A percentile compares a stretch with the other conserved stretches of the same genome.
These are phyloP conservation scores for Fusarium zealandicum DNA, from an alignment of 2,329 filamentous ascomycete species.

Conservation along the genomic window DNA sequence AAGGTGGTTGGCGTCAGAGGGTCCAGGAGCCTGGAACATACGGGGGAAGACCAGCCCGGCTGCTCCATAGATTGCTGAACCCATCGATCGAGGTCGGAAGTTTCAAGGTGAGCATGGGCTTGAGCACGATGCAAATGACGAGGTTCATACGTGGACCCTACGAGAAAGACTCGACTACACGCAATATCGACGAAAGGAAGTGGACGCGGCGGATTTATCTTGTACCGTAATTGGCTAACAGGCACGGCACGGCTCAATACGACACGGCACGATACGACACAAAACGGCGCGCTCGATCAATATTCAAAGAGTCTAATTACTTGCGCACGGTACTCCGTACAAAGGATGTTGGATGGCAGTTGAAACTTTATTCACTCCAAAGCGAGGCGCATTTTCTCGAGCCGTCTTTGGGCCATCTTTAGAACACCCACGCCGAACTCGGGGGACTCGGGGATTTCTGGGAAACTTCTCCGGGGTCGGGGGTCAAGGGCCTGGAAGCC, in stretches of 20 bases:
- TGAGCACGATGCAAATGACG: slow-evolving; percentile 25
- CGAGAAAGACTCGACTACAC: slow-evolving; percentile 9
- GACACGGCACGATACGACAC: slow-evolving; percentile 18
- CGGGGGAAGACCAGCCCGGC: slow-evolving; percentile 7
- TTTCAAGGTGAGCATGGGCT: slow-evolving; percentile 12
- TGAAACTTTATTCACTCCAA: slow-evolving; percentile 16
- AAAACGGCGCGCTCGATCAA: slow-evolving; percentile 15
- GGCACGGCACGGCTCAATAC: slow-evolving; percentile 11
- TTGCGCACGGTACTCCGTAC: slow-evolving; percentile 9
- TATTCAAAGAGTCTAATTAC: slow-evolving; percentile 8
- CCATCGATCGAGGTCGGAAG: slow-evolving; percentile 14
- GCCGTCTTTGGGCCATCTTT: not conserved
- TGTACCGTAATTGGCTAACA: slow-evolving; percentile 9
- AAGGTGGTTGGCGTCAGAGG: slow-evolving; percentile 6
- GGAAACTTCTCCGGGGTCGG: slow-evolving; percentile 16
- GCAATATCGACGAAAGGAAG: slow-evolving; percentile 22
- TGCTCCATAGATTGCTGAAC: slow-evolving; percentile 17
- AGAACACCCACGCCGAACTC: slow-evolving; percentile 12
- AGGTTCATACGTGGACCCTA: slow-evolving; percentile 29
- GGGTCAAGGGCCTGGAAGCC: slow-evolving; percentile 23
- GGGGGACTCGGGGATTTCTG: slow-evolving; percentile 15
- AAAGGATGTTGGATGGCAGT: slow-evolving; percentile 3
- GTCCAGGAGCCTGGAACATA: slow-evolving; percentile 20
- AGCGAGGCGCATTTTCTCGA: no score
- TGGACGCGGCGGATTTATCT: slow-evolving; percentile 6